Evolutionary conservation across 495 filamentous ascomycete genomes (phyloP), one percentile per base, ranked within the genome.

Genomic region (Echria macrotheca): DNA sequence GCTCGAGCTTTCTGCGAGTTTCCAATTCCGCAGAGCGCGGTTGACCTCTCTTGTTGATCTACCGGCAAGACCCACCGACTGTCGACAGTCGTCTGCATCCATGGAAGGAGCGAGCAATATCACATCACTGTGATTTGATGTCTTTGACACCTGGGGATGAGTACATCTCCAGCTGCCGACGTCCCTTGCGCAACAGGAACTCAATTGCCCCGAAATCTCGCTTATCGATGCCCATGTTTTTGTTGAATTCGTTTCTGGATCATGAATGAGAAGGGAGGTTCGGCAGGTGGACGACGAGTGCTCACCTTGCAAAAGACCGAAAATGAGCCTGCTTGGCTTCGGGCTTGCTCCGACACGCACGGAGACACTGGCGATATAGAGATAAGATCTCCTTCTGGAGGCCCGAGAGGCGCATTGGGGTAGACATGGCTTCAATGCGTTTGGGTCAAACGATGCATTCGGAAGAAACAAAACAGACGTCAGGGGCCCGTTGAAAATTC

Each of bases 181-280:
- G 75, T 31, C 93, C 93, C 61, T 86, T 91, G 37, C 91, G 79
- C 24, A 98, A 61, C 3, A 96, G 71, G 69, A 87, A 94, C 66
- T 98, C 93, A 50, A 98, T 83, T 2, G 90, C 79, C 35, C 69
- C 68, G 66, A 97, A 97, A 62, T 97, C 89, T 62, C 86, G 91
- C 69, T 88, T 96, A 66, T 84, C 82, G 28, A 96, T 59, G 17
- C 62, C 59, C 2, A 81, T 59, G 57, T 89, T 73, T 57, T 85
- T 84, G 37, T 82, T 69, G 55, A 98, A 98, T 55, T 96, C 89
- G 28, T 66, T 66, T 40, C 90, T 91, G 37, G 50, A 21, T 8
- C 39, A 23, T 22, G 51, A 31, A 29, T 54, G 24, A 58, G 39
- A 15, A 21, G n/a, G 21, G 26, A 38, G 21, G 17, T 12, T n/a